Conservation (phyloP, 2,329 filamentous ascomycete species). For the Fusarium caatingaense region DNA sequence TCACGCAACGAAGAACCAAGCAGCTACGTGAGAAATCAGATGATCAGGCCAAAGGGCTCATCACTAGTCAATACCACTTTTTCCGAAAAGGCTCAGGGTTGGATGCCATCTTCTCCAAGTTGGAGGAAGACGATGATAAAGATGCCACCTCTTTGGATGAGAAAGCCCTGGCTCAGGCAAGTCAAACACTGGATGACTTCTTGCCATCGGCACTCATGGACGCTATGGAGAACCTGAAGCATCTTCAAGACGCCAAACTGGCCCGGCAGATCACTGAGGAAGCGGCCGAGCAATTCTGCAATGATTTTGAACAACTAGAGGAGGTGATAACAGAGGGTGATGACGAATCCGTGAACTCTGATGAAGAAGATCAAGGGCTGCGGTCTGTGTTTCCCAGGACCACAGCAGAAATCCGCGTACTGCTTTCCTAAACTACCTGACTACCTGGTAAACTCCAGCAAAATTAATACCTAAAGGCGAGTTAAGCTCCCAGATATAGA, state of each 20-base stretch:
- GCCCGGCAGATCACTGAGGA: constrained; percentile 82
- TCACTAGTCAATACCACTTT: constrained; percentile 76
- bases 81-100: constrained; percentile 82
- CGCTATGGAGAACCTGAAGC: constrained; percentile 82
- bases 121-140: constrained; percentile 55
- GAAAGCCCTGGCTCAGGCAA: constrained; percentile 69
- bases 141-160: constrained; percentile 59
- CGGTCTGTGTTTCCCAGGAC: constrained; percentile 66
- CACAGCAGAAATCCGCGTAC: constrained; percentile 68
- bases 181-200: constrained; percentile 87
- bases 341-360: constrained; percentile 50
- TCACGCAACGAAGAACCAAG: constrained; percentile 67
- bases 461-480: neutral
- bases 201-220: constrained; percentile 94
- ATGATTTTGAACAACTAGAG: constrained; percentile 78
- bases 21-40: constrained; percentile 69
- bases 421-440: constrained; percentile 59
- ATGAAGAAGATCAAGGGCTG: constrained; percentile 43
- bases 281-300: constrained; percentile 85
- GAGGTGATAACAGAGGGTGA: constrained; percentile 59
- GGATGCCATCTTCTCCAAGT: constrained; percentile 68
- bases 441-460: neutral
- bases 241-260: constrained; percentile 77
- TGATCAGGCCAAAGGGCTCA: constrained; percentile 66
- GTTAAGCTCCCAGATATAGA: neutral